Evolutionary conservation across 176 grass and related monocot species (phyloP), one percentile per base, ranked within the genome.

Genomic region (Oryza punctata): DNA sequence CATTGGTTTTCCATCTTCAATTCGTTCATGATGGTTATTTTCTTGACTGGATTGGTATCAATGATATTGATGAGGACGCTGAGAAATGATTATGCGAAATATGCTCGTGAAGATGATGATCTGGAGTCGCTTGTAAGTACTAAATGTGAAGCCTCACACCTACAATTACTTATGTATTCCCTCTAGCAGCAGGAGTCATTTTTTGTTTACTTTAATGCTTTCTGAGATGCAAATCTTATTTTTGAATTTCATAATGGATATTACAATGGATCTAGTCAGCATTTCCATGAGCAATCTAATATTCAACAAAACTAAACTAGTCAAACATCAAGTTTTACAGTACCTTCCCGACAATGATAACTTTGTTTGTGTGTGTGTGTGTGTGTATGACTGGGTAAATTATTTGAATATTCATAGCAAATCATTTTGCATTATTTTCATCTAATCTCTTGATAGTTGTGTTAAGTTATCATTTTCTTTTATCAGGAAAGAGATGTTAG

Each of bases 11-110:
- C 96, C 37, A 96, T 99, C 77, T 99, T 99, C 89, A 99, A 99
- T 92, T 99, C 96, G 45, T 99, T 99, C 68, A 99, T 99, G 96
- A 99, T 99, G 96, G 96, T 99, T 92, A 99, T 99, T 75, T 99
- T 99, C 78, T 90, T 99, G 25, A 99, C 96, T 28, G 96, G 96
- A 72, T 82, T 99, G 41, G 96, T 99, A 54, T 99, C 96, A 80
- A 99, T 99, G 96, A 99, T 99, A 85, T 85, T 99, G 83, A 94
- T 99, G 96, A 92, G 96, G 66, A 99, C 96, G 72, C 83, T 99
- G 33, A 96, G 93, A 92, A 99, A 99, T 85, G 96, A 99, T 94
- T 99, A 99, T 89, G 96, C 96, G 78, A 99, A 99, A 85, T 99
- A 99, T 82, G 96, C 93, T 73, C 93, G 96, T 78, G 96, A 99